Evolutionary conservation across 331 rosid genomes (phyloP).

Genomic region (Malus hybrid): DNA sequence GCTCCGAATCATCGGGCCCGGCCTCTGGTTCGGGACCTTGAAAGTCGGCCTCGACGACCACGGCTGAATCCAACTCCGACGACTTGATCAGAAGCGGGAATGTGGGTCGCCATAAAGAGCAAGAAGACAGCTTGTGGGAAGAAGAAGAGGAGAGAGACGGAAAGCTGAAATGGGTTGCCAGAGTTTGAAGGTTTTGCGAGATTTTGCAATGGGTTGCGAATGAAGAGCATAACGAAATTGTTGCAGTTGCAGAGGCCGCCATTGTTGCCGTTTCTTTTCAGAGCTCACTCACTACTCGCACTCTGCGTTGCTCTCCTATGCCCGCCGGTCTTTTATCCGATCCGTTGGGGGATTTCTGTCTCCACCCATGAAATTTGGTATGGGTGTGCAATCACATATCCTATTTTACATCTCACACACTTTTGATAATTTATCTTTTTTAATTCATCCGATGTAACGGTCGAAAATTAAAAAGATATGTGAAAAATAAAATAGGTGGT

Average conservation of each 20-base stretch:
- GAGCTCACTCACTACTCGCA: not conserved
- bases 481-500: no score
- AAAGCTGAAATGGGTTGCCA: slow-evolving; percentile 6
- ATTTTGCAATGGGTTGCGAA: slow-evolving; percentile 52
- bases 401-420: no score
- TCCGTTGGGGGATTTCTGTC: not conserved
- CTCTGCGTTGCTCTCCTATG: not conserved
- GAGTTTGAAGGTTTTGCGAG: slow-evolving; percentile 26
- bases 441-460: no score
- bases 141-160: slow-evolving; percentile 31
- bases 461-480: no score
- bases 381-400: no score
- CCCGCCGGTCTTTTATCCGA: not conserved
- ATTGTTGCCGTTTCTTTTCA: slow-evolving; percentile 5
- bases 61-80: slow-evolving; percentile 33
- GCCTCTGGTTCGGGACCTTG: slow-evolving; percentile 14
- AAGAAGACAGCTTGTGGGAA: slow-evolving; percentile 27
- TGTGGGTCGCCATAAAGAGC: slow-evolving; percentile 37
- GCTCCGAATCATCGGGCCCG: not conserved
- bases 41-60: slow-evolving; percentile 24
- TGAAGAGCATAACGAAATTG: slow-evolving; percentile 56
- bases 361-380: not conserved
- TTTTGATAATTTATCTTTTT: no score
- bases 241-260: slow-evolving; percentile 59
- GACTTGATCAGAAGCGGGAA: slow-evolving; percentile 39